Conservation (phyloP, 345 rosid species). For the Hibiscus syriacus region DNA sequence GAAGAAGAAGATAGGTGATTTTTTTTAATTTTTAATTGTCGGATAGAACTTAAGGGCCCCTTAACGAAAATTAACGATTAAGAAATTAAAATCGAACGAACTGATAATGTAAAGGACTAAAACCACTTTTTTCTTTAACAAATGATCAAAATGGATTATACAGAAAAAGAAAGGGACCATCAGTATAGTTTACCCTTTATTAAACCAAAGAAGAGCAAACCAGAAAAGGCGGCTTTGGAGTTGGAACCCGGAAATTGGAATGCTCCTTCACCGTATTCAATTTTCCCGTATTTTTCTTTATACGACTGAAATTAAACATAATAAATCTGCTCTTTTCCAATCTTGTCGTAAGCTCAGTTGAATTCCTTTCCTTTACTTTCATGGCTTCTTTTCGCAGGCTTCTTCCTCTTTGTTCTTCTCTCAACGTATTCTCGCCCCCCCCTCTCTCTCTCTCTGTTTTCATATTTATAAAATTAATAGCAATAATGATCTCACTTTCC, state of each 20-base stretch:
- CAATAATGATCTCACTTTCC: not conserved
- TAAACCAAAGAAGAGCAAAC: not conserved
- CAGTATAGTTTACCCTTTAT: too few relatives aligned
- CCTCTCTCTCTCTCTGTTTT: not conserved
- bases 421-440: conserved; percentile 15
- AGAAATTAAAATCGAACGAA: too few relatives aligned
- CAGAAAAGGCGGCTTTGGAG: not conserved
- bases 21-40: too few relatives aligned
- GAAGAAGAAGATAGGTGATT: too few relatives aligned
- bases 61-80: too few relatives aligned
- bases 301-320: not conserved
- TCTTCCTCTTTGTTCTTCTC: conserved; percentile 19
- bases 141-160: too few relatives aligned
- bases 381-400: conserved; percentile 38
- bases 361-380: not conserved
- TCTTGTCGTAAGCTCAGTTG: not conserved
- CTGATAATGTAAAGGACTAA: too few relatives aligned
- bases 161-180: too few relatives aligned
- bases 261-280: not conserved
- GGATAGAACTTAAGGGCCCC: too few relatives aligned
- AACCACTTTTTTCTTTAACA: too few relatives aligned
- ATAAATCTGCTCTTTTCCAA: not conserved
- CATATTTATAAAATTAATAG: not conserved
- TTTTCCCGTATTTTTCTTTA: not conserved
- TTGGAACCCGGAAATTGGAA: not conserved